Conservation (phyloP, 2,329 filamentous ascomycete genomes). For the Gnomoniopsis sp. region DNA sequence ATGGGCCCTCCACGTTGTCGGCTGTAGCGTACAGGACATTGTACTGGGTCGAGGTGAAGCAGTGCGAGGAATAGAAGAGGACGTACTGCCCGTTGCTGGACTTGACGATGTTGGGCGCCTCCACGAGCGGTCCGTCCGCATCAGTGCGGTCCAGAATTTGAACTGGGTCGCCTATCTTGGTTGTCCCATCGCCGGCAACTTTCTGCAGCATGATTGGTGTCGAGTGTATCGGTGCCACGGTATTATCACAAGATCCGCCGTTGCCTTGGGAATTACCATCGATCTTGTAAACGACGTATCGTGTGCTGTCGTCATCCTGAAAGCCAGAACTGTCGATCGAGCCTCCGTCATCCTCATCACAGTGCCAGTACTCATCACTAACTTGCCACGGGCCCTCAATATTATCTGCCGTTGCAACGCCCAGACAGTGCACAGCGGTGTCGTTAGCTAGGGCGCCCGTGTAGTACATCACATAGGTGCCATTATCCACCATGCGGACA, state of each 20-base stretch:
- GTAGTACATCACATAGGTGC: conserved; percentile 61
- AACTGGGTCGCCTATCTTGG: conserved; percentile 46
- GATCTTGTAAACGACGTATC: conserved; percentile 63
- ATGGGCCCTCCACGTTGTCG: conserved; percentile 13
- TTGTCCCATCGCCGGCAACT: conserved; percentile 48
- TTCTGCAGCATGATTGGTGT: conserved; percentile 58
- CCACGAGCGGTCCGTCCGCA: conserved; percentile 53
- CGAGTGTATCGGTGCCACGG: conserved; percentile 33
- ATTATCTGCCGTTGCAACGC: conserved; percentile 46
- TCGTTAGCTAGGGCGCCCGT: conserved; percentile 41
- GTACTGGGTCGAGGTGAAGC: conserved; percentile 51
- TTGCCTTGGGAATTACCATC: conserved; percentile 56
- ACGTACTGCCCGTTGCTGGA: conserved; percentile 48
- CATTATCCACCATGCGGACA: conserved; percentile 45
- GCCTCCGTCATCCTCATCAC: conserved; percentile 50
- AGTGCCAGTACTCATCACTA: conserved; percentile 45
- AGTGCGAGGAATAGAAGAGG: conserved; percentile 61
- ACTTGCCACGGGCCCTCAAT: conserved; percentile 52
- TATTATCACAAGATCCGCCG: conserved; percentile 44
- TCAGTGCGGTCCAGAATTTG: conserved; percentile 42
- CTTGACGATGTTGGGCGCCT: conserved; percentile 55
- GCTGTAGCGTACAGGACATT: conserved; percentile 57
- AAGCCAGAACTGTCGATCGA: conserved; percentile 63
- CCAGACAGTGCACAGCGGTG: conserved; percentile 52
- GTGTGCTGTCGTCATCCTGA: conserved; percentile 47